Conservation (phyloP, 2,329 filamentous ascomycete species). For the Rhynchosporium agropyri region DNA sequence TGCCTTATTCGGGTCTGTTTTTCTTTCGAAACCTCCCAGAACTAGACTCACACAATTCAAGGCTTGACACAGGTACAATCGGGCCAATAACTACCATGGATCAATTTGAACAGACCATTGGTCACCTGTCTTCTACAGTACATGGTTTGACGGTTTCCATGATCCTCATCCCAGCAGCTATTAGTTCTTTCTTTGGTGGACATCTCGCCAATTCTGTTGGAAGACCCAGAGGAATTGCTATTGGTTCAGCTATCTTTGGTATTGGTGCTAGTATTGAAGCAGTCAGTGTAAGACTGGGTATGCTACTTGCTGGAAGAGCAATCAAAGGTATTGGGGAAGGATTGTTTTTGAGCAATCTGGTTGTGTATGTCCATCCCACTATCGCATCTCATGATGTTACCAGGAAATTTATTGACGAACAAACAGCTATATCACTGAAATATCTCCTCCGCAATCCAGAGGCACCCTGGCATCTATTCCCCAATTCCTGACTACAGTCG, state of each 20-base stretch:
- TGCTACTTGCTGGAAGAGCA: constrained; percentile 58
- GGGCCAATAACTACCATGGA: constrained; percentile 56
- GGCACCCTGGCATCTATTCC: constrained; percentile 55
- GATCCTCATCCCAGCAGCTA: constrained; percentile 58
- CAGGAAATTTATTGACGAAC: not conserved
- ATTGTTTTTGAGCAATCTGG: constrained; percentile 57
- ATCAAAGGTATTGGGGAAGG: constrained; percentile 63
- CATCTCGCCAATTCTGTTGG: constrained; percentile 56
- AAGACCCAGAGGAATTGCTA: constrained; percentile 51
- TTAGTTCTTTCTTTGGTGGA: constrained; percentile 60
- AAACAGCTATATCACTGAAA: constrained; percentile 58
- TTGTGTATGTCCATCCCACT: constrained; percentile 46
- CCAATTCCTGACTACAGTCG: constrained; percentile 55
- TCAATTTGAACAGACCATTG: constrained; percentile 49
- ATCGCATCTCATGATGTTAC: too few species aligned
- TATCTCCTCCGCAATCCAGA: constrained; percentile 54
- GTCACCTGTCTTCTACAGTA: constrained; percentile 52
- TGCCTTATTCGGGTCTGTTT: constrained; percentile 36
- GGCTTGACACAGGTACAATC: constrained; percentile 53
- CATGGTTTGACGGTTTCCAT: constrained; percentile 62
- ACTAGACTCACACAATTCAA: constrained; percentile 19
- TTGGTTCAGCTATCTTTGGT: constrained; percentile 55
- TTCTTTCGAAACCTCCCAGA: not conserved
- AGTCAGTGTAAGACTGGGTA: constrained; percentile 49
- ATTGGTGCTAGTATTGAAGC: constrained; percentile 57